Evolutionary conservation across 2,329 filamentous ascomycete species (phyloP), one percentile per base, ranked within the genome.

Genomic region (Lasiodiplodia sp.): DNA sequence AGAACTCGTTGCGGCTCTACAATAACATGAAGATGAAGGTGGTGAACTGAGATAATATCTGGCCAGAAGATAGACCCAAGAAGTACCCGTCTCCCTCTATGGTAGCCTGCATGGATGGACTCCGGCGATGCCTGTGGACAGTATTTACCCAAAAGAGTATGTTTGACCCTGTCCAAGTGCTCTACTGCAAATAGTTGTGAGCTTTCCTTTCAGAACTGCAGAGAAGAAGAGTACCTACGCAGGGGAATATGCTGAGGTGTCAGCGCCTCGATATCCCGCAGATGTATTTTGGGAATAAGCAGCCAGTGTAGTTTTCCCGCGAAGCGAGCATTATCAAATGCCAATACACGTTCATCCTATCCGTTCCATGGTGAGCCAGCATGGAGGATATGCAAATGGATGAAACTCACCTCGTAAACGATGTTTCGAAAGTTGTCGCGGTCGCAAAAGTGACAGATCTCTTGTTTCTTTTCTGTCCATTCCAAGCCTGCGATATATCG

Each of bases 401-500:
- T 12, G 11, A 2, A 40, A n/a, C 14, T 23, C 18, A 47, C 57
- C 6, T 60, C 6, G 34, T 60, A 21, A 0, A 47, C 21, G 7
- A 60, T 47, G 0, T 16, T 60, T 7, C 4, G 23, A 23, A 60
- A 47, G 12, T 60, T 44, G 7, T 4, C 4, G 4, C 3, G 2
- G 23, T 47, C 8, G 23, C 57, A 60, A 23, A 60, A 60, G 3
- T 12, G 18, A 18, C 57, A 60, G 2, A 47, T 23, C 21, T 47
- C 23, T 6, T 60, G 57, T 14, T 11, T 28, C 16, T 18, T 31
- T 16, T 60, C 57, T 3, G 37, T 47, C 57, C 57, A 60, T 16
- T 60, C 57, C 38, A 60, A 10, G 57, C 57, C 57, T 12, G 57
- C 57, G 10, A 60, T 12, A 10, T 60, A 60, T 10, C 55, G 55